Evolutionary conservation across 2,329 filamentous ascomycete genomes (phyloP), one percentile per base, ranked within the genome.

Genomic region (Byssoonygena ceratinophila): DNA sequence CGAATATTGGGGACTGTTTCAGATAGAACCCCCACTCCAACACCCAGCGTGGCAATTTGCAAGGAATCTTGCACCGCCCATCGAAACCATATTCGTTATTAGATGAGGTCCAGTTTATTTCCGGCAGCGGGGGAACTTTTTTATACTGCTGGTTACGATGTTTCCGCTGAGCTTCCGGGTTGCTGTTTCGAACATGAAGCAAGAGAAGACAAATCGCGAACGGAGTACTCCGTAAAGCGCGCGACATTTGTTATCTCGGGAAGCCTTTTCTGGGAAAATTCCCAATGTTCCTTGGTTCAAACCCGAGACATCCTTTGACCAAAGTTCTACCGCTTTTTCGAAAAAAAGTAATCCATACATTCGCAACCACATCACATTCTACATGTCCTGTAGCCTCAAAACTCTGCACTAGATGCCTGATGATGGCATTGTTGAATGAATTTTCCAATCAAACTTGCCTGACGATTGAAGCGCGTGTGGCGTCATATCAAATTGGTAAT

Each of bases 271-370:
- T n/a, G 25, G 40, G 16, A 8, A 18, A 16, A 41, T 47, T 34
- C n/a, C 8, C 14, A 34, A 37, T 39, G 27, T 51, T 51, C 47
- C 49, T 14, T 51, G 49, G 40, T 45, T 37, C 49, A 45, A 37
- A 29, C 40, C 29, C 29, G 49, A 51, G 49, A 51, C 49, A 51
- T 7, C 18, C 25, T n/a, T 23, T 23, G 11, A 2, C 20, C n/a
- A 20, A 20, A 4, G 23, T 39, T 36, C 2, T 20, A 16, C 9
- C 8, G 16, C 2, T 20, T 44, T 45, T 31, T 25, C n/a, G n/a
- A n/a, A n/a, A n/a, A n/a, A n/a, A n/a, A n/a, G n/a, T n/a, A n/a
- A n/a, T n/a, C n/a, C 32, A 16, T 12, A 36, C 27, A 29, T 29
- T 29, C 11, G 4, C 27, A 29, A 29, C 27, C 27, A 29, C n/a